Percentiles rank a stretch among this genome's conserved stretches.
These are phyloP conservation scores for Usnea hakonensis DNA, from an alignment of 495 filamentous ascomycete genomes.

Conservation along the genomic window DNA sequence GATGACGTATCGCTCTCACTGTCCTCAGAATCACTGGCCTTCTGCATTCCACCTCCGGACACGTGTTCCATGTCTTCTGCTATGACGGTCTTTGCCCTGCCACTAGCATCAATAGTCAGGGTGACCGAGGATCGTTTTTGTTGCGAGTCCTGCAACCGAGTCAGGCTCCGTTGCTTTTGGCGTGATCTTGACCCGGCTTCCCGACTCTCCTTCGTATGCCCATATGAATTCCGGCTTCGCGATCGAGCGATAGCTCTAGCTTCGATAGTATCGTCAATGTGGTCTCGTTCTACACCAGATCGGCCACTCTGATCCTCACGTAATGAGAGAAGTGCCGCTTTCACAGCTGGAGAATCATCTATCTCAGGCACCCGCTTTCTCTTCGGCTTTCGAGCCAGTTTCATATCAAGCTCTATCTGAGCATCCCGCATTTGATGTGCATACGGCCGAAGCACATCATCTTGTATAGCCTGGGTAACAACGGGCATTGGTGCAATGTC, in stretches of 20 bases:
- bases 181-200: not conserved
- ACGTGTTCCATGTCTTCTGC: not conserved
- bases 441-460: constrained; percentile 43
- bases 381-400: constrained; percentile 30
- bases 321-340: constrained; percentile 27
- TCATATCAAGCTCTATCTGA: constrained; percentile 43
- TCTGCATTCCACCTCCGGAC: constrained; percentile 29
- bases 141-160: constrained; percentile 2
- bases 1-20: constrained; percentile 47
- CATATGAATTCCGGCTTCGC: constrained; percentile 11
- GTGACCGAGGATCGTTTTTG: constrained; percentile 49
- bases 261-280: constrained; percentile 37
- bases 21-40: constrained; percentile 41
- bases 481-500: constrained; percentile 35
- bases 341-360: constrained; percentile 33
- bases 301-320: constrained; percentile 32
- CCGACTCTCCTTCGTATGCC: not conserved
- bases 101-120: constrained; percentile 64
- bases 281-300: constrained; percentile 53
- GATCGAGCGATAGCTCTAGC: constrained; percentile 5
- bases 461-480: constrained; percentile 29
- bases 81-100: constrained; percentile 51
- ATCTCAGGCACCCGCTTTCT: constrained; percentile 20
- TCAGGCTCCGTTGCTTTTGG: constrained; percentile 4
- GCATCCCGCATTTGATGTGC: constrained; percentile 52